These are phyloP conservation scores for Citropsis articulata DNA, from an alignment of 345 rosid species.

Conservation along the genomic window DNA sequence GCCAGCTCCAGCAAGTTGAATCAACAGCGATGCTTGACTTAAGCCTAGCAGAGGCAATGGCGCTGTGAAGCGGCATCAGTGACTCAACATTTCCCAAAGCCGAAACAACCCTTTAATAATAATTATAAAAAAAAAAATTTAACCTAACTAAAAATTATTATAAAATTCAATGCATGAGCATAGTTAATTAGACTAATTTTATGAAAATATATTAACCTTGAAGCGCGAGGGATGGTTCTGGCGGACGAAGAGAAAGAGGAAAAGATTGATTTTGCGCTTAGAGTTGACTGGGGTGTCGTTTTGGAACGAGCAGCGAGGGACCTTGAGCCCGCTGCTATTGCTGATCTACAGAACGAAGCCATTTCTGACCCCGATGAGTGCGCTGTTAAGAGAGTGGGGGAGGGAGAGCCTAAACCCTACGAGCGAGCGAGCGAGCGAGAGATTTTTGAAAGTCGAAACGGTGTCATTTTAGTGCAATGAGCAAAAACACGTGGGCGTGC, in stretches of 20 bases:
- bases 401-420: conserved; percentile 30
- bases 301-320: conserved; percentile 34
- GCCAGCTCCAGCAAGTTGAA: conserved; percentile 91
- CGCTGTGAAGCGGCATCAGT: conserved; percentile 80
- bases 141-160: neutral
- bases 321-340: conserved; percentile 34
- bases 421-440: no score
- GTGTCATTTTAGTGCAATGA: neutral
- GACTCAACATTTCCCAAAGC: conserved; percentile 66
- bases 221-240: conserved; percentile 34
- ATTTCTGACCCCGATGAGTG: conserved; percentile 11
- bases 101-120: conserved; percentile 50
- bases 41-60: conserved; percentile 80
- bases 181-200: neutral
- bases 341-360: conserved; percentile 45
- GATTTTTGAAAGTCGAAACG: neutral
- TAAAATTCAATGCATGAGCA: neutral
- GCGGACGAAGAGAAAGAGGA: conserved; percentile 40
- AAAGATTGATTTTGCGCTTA: conserved; percentile 16
- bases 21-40: conserved; percentile 74
- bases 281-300: conserved; percentile 23
- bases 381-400: neutral
- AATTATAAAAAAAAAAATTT: neutral
- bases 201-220: conserved; percentile 35
- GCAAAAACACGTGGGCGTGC: accelerated